phyloP scores from a whole-genome alignment of 75 land plant genomes.

The Isoetes taiwanensis region DNA sequence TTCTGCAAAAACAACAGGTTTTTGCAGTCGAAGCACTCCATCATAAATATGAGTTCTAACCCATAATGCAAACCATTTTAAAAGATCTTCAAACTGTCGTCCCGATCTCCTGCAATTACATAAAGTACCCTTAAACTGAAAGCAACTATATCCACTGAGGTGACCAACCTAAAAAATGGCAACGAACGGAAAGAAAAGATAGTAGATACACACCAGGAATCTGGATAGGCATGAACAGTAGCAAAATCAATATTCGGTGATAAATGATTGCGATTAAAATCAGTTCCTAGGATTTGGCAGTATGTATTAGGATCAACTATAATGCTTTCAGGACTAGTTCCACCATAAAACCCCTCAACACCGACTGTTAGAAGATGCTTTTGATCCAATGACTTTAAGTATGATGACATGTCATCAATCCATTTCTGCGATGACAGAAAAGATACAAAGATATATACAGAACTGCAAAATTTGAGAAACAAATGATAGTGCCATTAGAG shows the following conservation, averaged over 20 bases:
- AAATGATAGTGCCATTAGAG: no score
- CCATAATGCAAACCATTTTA: no score
- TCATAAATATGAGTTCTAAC: constrained; percentile 63
- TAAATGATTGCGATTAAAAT: not conserved
- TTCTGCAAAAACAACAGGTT: constrained; percentile 81
- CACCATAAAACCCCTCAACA: not conserved
- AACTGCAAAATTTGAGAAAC: no score
- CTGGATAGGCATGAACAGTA: not conserved
- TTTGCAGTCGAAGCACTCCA: constrained; percentile 45
- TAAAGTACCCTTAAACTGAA: no score
- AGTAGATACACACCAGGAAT: constrained; percentile 1
- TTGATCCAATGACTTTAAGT: not conserved
- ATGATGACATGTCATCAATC: not conserved
- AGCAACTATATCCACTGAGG: no score
- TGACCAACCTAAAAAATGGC: no score
- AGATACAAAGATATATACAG: no score
- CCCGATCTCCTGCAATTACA: no score
- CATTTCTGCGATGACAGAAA: not conserved
- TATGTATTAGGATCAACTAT: not conserved
- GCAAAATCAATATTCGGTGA: constrained; percentile 1
- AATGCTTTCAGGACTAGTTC: not conserved
- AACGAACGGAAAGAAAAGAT: no score
- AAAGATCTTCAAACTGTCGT: no score
- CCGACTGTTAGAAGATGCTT: constrained; percentile 5
- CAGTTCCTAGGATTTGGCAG: not conserved